These are phyloP conservation scores for Acanthamoeba triangularis DNA, from an alignment of 208 protist genomes.

Conservation along the genomic window DNA sequence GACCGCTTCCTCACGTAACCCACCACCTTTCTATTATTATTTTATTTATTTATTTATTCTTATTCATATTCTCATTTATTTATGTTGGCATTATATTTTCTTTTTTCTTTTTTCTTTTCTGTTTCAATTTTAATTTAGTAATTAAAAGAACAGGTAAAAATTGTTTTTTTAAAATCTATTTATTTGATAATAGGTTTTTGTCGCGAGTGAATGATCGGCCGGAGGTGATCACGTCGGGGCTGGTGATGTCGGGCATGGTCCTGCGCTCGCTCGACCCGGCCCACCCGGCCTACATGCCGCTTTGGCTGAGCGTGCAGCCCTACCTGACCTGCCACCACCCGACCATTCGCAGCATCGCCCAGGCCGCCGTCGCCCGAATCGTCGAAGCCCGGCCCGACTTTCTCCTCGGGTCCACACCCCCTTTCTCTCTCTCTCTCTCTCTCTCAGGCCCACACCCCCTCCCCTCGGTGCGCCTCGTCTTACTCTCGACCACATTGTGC, in stretches of 20 bases:
- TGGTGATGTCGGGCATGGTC: slow-evolving; percentile 8
- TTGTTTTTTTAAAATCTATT: too few species aligned
- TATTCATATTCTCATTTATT: too few species aligned
- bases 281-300: not conserved
- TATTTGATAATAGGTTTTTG: not conserved
- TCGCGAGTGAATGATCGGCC: not conserved
- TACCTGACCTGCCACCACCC: slow-evolving; percentile 8
- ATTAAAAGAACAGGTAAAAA: too few species aligned
- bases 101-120: too few species aligned
- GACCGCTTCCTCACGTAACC: not conserved
- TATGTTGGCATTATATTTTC: too few species aligned
- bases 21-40: too few species aligned
- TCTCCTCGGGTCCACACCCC: not conserved
- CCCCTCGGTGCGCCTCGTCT: too few species aligned
- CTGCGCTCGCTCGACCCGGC: not conserved
- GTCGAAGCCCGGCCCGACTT: not conserved
- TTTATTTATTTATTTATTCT: too few species aligned
- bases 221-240: slow-evolving; percentile 3
- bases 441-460: not conserved
- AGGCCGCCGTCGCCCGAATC: not conserved
- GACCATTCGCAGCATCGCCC: slow-evolving; percentile 14
- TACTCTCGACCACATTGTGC: too few species aligned
- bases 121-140: too few species aligned
- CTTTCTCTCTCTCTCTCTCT: not conserved
- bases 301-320: slow-evolving; percentile 5